Base-by-base conservation (phyloP, 148 eudicot species). In the Chenopodium suecicum region DNA sequence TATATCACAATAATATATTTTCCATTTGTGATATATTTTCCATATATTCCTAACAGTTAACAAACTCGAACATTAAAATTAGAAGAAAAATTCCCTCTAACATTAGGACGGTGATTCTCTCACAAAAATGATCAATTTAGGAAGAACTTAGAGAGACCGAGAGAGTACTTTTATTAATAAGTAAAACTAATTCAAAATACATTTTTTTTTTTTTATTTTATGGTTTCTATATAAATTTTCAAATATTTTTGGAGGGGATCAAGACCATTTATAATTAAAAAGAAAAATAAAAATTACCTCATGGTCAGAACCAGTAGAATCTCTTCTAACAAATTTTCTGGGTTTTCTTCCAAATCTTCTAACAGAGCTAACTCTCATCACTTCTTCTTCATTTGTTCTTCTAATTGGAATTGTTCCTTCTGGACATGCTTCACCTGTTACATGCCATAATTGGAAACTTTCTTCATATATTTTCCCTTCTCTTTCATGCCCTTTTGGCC, bases 351-450 rank as follows among this genome's bases (percentile, higher is more conserved):
- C 98, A 74, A 93, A 95, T 70, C 86, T 80, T 72, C 46, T 72
- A 20, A 95, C 19, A 3, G 97, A 89, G 79, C 78, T 87, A 19
- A 90, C 93, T 82, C 98, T 87, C 29, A 92, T 52, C 48, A 95
- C 79, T 72, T 95, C 98, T 82, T 89, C 82, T 78, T 93, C 97
- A 23, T 63, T 95, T 58, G 98, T 95, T 90, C 98, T 93, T 88
- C 98, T 86, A 11, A 93, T 85, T 20, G 98, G 98, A 75, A 95
- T 80, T 44, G 98, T 95, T 32, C 94, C 94, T 75, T 90, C 82
- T 23, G 96, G 92, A 78, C 98, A 95, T 41, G 68, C 79, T 70
- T 95, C 98, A 9, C 89, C 93, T 27, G 84, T 86, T 67, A 88
- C 17, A 58, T 89, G 91, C 99, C 98, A 95, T 22, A 89, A 16